Evolutionary conservation across 192 early-diverging fungal genomes (phyloP).

Genomic region (Podila horticola): DNA sequence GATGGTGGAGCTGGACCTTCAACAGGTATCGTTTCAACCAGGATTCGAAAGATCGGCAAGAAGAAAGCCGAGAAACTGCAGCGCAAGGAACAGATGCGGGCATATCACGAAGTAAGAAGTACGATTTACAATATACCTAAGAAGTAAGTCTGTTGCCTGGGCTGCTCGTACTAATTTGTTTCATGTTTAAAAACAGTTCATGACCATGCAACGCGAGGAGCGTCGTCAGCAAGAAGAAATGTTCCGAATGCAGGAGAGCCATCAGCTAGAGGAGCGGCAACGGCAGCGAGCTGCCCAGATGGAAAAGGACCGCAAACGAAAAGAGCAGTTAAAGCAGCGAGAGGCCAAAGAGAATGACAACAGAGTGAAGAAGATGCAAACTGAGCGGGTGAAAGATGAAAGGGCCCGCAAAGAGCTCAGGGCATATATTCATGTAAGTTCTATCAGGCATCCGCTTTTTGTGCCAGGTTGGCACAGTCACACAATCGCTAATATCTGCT

Average conservation of each 20-base stretch:
- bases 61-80: constrained; percentile 52
- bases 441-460: neutral
- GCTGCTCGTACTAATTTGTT: neutral
- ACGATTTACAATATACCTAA: neutral
- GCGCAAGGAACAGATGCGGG: constrained; percentile 52
- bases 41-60: constrained; percentile 48
- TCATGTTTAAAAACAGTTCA: constrained; percentile 18
- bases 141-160: neutral
- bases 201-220: constrained; percentile 46
- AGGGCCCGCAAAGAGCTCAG: constrained; percentile 24
- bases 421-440: constrained; percentile 41
- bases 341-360: constrained; percentile 27
- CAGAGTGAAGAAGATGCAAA: constrained; percentile 12
- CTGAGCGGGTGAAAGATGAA: constrained; percentile 21
- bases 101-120: constrained; percentile 42
- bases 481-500: neutral
- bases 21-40: constrained; percentile 1
- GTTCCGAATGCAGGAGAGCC: constrained; percentile 27
- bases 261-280: constrained; percentile 34
- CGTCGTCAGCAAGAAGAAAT: constrained; percentile 50
- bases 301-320: constrained; percentile 43
- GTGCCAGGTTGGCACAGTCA: too few species aligned
- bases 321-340: constrained; percentile 30
- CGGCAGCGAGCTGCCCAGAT: constrained; percentile 30
- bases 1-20: constrained; percentile 39